Base-by-base conservation (phyloP, 108 stramenopile species). In the Pelagomonas calceolata region DNA sequence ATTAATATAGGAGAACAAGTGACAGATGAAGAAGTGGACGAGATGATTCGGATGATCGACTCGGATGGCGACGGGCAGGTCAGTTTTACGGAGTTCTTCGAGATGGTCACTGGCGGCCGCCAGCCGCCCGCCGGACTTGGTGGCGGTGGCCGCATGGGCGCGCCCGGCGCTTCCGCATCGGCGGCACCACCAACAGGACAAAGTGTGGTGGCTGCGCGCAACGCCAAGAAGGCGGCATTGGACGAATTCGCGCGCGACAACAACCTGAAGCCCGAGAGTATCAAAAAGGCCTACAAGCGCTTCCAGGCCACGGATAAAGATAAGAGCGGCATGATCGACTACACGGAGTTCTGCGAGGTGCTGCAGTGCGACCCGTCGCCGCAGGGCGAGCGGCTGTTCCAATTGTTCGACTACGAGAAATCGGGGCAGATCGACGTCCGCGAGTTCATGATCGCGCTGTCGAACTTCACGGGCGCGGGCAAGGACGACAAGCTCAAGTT, bases 301-400 rank as follows among this genome's bases (percentile, higher is more conserved):
- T 92, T 89, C 82, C 87, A 90, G 80, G 83, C 80, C 45, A 75
- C 85, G 30, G 90, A 91, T 75, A 91, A 89, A 74, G 87, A 91
- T 71, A 84, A 87, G 71, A 82, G 85, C 34, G 91, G 90, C 30
- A 70, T 91, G 65, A 90, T 91, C 71, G 90, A 92, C 70, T 91
- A 90, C 85, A 87, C 87, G 32, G 91, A 92, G 80, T 91, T 92
- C 78, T 92, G 91, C 72, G 88, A 92, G 73, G 77, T 92, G 3
- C 79, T 89, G 39, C 85, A 88, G 75, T 79, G 89, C 51, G 90
- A 90, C 65, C 89, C 92, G 12, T 76, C 75, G 36, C 77, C 84
- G 3, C 86, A 86, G 71, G 87, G 85, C 68, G 89, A 93, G 76
- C 76, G 69, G 34, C 67, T 90, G 51, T 93, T 90, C 84, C 85